phyloP scores from a whole-genome alignment of 306 rosid species.

The Prunus campanulata region DNA sequence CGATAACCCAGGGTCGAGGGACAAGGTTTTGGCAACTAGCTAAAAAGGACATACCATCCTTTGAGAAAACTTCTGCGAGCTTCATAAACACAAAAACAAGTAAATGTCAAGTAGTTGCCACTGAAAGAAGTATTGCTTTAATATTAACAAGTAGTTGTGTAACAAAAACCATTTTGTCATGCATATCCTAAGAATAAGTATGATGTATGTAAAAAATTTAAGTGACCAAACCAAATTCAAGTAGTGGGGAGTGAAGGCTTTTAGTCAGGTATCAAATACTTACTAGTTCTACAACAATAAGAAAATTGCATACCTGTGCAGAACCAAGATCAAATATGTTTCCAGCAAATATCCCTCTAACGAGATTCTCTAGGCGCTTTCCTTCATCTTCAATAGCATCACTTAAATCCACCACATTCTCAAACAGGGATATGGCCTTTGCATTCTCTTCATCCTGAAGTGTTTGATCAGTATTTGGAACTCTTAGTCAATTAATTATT shows the following conservation, averaged over 20 bases:
- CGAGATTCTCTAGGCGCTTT: constrained; percentile 75
- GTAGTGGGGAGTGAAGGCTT: too few relatives aligned
- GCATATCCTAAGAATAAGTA: background rate
- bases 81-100: constrained; percentile 44
- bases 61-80: constrained; percentile 95
- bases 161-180: background rate
- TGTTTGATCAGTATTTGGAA: constrained; percentile 13
- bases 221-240: constrained; percentile 1
- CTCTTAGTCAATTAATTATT: background rate
- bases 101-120: constrained; percentile 15
- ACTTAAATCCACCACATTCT: constrained; percentile 59
- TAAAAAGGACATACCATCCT: constrained; percentile 91
- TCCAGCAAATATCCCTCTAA: constrained; percentile 90
- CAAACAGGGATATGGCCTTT: constrained; percentile 76
- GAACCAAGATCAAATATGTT: constrained; percentile 98
- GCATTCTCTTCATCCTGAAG: constrained; percentile 94
- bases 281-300: background rate
- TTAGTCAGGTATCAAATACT: background rate
- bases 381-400: constrained; percentile 89
- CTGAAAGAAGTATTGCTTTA: background rate
- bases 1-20: constrained; percentile 97
- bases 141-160: background rate
- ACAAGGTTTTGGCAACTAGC: constrained; percentile 89
- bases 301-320: constrained; percentile 53
- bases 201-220: background rate